Percentiles rank a stretch among this genome's conserved stretches.
Evolutionary conservation across 164 flowering plant species (phyloP).

Genomic region (Macadamia integrifolia): DNA sequence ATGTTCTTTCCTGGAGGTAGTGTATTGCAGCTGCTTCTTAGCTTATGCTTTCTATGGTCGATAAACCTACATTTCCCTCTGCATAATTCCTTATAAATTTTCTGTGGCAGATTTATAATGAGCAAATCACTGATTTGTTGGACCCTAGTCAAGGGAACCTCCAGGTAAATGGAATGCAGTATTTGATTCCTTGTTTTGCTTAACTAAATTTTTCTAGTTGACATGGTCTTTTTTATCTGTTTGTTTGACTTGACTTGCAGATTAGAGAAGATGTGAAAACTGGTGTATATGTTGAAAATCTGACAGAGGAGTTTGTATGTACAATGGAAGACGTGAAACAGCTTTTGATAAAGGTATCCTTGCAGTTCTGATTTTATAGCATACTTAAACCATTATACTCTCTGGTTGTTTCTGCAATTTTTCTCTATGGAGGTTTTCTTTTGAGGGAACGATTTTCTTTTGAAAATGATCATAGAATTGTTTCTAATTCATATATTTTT

Average conservation of each 20-base stretch:
- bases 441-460: too few species aligned
- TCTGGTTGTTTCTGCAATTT: too few species aligned
- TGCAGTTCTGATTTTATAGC: background rate
- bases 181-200: background rate
- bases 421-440: too few species aligned
- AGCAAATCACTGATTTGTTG: conserved; percentile 93
- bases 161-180: conserved; percentile 43
- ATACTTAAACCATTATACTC: background rate
- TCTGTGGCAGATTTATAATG: conserved; percentile 80
- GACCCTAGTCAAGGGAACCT: conserved; percentile 77
- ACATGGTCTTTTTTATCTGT: background rate
- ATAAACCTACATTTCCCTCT: background rate
- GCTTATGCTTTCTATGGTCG: background rate
- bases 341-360: conserved; percentile 61
- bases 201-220: background rate
- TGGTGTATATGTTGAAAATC: conserved; percentile 94
- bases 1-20: conserved; percentile 96
- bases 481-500: too few species aligned
- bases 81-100: conserved; percentile 2
- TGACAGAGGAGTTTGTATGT: conserved; percentile 68
- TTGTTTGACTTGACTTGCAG: conserved; percentile 28
- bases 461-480: too few species aligned
- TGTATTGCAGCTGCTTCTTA: background rate
- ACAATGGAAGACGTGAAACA: conserved; percentile 65
- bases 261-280: conserved; percentile 91